Evolutionary conservation across 208 protist species (phyloP).

Genomic region (Angomonas ambiguus): DNA sequence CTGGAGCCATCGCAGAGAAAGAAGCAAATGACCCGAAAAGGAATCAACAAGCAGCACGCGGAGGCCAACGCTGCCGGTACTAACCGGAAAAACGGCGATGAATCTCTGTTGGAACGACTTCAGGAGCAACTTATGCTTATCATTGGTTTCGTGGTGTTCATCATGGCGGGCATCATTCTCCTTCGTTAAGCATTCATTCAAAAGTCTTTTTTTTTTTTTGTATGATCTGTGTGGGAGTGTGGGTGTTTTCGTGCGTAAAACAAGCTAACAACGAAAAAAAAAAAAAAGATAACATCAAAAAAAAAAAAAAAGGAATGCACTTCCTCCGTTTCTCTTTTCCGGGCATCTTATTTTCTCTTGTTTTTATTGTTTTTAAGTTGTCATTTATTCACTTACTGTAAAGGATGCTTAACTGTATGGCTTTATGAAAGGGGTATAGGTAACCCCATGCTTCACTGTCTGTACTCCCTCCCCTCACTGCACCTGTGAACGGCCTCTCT

Average conservation of each 20-base stretch:
- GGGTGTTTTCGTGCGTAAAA: too few relatives aligned
- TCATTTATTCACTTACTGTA: too few relatives aligned
- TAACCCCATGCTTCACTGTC: too few relatives aligned
- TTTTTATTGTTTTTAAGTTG: constrained; percentile 2
- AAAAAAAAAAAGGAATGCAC: constrained; percentile 2
- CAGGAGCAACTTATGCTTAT: constrained; percentile 46
- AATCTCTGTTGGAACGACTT: constrained; percentile 43
- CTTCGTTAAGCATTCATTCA: constrained; percentile 22
- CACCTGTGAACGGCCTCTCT: background rate
- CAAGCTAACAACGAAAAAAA: background rate
- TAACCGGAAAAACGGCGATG: constrained; percentile 16
- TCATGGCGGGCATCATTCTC: constrained; percentile 41
- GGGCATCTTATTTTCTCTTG: constrained; percentile 8
- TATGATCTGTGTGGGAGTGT: too few relatives aligned
- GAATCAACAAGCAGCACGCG: background rate
- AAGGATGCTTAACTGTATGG: too few relatives aligned
- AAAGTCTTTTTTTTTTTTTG: constrained; percentile 4
- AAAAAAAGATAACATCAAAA: background rate
- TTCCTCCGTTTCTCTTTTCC: background rate
- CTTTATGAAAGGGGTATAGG: too few relatives aligned
- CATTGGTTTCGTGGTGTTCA: constrained; percentile 30
- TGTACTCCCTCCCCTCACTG: too few relatives aligned
- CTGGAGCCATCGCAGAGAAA: constrained; percentile 36
- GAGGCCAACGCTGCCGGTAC: constrained; percentile 5
- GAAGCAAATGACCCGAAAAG: constrained; percentile 17